A percentile compares a stretch with the other conserved stretches of the same genome.
Evolutionary conservation across 805 yeast species (phyloP).

Genomic region (Metschnikowia similis): DNA sequence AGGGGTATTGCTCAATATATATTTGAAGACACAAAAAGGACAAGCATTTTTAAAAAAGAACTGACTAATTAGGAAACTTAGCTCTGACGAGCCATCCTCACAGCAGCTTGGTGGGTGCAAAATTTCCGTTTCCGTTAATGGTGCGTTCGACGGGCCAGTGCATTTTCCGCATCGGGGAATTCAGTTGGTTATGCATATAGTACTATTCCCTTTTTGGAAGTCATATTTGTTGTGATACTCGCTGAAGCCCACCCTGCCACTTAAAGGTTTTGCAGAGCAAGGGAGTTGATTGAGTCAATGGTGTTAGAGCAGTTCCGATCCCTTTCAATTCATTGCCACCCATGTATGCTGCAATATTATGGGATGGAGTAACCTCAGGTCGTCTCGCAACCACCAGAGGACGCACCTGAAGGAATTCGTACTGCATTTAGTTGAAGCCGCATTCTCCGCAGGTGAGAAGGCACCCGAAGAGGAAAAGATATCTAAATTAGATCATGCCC

Average conservation of each 20-base stretch:
- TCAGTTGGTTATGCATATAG: background rate
- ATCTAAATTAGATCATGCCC: background rate
- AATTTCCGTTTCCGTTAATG: constrained; percentile 11
- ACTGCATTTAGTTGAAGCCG: background rate
- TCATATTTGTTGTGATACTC: background rate
- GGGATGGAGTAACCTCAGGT: background rate
- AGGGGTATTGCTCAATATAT: constrained; percentile 1
- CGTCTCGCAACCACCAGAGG: background rate
- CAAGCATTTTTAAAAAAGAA: background rate
- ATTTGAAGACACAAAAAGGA: background rate
- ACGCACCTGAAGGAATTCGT: background rate
- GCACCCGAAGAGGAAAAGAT: constrained; percentile 7
- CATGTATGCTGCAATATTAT: no score
- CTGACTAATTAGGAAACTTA: constrained; percentile 1
- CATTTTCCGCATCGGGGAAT: constrained; percentile 5
- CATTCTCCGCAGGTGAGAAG: constrained; percentile 3
- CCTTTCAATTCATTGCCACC: no score
- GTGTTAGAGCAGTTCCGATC: no score
- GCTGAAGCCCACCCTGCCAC: background rate
- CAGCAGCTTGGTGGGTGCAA: constrained; percentile 9
- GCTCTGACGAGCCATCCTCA: background rate
- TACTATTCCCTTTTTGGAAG: constrained; percentile 1
- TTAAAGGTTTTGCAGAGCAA: background rate
- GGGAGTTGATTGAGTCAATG: background rate
- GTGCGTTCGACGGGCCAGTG: background rate